Conservation (phyloP, 768 basidiomycete species). For the Termitomyces sp. region DNA sequence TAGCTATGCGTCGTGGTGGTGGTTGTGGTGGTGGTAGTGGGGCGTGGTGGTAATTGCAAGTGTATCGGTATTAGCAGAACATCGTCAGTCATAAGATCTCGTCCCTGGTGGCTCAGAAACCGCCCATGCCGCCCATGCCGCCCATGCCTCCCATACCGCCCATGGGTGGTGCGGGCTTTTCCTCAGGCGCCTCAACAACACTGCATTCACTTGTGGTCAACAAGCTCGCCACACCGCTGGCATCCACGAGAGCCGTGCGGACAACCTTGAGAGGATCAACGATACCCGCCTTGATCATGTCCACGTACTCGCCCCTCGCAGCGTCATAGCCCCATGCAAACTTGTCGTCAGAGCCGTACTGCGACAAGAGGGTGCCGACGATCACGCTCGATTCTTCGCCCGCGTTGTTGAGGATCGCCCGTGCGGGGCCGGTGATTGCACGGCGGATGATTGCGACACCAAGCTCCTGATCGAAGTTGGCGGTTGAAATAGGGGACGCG, state of each 20-base stretch:
- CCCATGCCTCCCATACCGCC: constrained; percentile 41
- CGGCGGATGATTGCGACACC: constrained; percentile 91
- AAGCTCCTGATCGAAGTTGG: constrained; percentile 97
- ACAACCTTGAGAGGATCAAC: constrained; percentile 97
- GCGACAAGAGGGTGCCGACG: constrained; percentile 75
- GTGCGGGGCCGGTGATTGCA: constrained; percentile 78
- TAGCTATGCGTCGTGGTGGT: background rate
- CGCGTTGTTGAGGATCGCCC: constrained; percentile 89
- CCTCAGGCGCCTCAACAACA: constrained; percentile 88
- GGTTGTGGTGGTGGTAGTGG: too few relatives aligned
- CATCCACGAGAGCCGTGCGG: constrained; percentile 88
- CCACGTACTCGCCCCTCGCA: constrained; percentile 85
- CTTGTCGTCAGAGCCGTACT: constrained; percentile 71
- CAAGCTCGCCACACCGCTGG: constrained; percentile 88
- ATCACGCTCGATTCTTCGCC: constrained; percentile 94
- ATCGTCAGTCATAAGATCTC: constrained; percentile 1
- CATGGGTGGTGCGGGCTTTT: constrained; percentile 56
- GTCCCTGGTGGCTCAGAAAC: constrained; percentile 14
- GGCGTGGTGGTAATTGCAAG: background rate
- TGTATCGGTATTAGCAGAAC: background rate
- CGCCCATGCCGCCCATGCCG: constrained; percentile 39
- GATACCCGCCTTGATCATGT: constrained; percentile 94
- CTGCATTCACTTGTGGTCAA: constrained; percentile 92
- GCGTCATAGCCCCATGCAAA: constrained; percentile 91
- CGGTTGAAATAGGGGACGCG: constrained; percentile 66